Evolutionary conservation across 805 yeast genomes (phyloP), one percentile per base, ranked within the genome.

Genomic region (Torulaspora maleeae): DNA sequence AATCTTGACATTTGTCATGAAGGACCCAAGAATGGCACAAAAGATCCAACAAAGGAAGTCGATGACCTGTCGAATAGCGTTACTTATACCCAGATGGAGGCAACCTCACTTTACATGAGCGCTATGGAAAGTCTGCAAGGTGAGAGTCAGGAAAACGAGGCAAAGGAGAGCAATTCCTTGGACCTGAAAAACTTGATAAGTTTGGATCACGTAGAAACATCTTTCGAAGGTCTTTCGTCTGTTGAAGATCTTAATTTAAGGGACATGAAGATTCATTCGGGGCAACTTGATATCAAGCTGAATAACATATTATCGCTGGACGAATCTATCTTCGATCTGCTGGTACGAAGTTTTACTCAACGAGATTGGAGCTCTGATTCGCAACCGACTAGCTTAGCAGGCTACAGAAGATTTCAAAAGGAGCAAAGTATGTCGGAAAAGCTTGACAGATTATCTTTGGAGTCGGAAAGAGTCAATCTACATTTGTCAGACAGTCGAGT

Each of bases 31-130:
- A 8, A 4, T 6, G 24, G 13, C 12, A 3, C n/a, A 10, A 10
- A 9, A 3, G 11, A 16, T 12, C 9, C 11, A 5, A 11, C 20
- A 11, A 32, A 32, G 19, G 20, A 16, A 22, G 11, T 32, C n/a
- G 35, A 45, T 24, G 27, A 27, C 2, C 57, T 81, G 44, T 62
- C 73, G 61, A 75, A 74, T 29, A 82, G 88, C 54, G 74, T 79
- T 66, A 69, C 80, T 32, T 82, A 81, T 58, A 79, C 90, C 1
- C 82, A 78, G 44, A 80, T 77, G 41, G 84, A 82, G 44, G 83
- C 86, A 1, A 74, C 79, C 39, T 80, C 89, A 2, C 74, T 86
- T 15, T 87, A 85, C 59, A 80, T 86, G 90, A 86, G 95, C 63
- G 95, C 95, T 2, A 70, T 83, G 7, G 80, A 55, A 37, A 56